Conservation (phyloP, 345 rosid genomes). For the Stellera chamaejasme region DNA sequence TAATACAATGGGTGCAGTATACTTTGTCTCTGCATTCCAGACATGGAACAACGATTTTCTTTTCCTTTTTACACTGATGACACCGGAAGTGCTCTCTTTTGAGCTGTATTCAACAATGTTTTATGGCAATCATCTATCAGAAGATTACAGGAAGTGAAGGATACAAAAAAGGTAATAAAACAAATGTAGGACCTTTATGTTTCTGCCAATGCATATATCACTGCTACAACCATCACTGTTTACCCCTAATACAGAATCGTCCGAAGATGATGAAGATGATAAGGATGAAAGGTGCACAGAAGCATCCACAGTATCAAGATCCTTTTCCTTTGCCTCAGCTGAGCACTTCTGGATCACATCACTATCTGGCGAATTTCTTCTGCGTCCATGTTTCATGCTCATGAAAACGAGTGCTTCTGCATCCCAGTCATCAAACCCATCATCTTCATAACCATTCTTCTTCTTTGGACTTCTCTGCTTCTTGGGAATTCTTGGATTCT, state of each 20-base stretch:
- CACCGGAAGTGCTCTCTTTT: conserved; percentile 26
- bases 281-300: conserved; percentile 14
- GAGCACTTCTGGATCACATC: conserved; percentile 8
- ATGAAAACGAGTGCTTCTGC: conserved; percentile 17
- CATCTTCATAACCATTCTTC: conserved; percentile 6
- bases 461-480: conserved; percentile 12
- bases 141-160: not conserved
- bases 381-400: conserved; percentile 16
- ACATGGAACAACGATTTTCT: conserved; percentile 46
- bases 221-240: conserved; percentile 18
- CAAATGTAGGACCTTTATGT: conserved; percentile 16
- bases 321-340: conserved; percentile 4
- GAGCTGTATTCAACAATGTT: conserved; percentile 26
- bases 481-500: conserved; percentile 14
- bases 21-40: conserved; percentile 28
- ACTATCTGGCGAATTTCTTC: conserved; percentile 3
- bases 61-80: conserved; percentile 78
- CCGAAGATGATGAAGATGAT: conserved; percentile 13
- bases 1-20: conserved; percentile 54
- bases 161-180: not conserved
- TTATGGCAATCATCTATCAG: conserved; percentile 3
- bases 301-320: conserved; percentile 5
- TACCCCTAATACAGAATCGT: conserved; percentile 14
- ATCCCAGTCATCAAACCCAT: conserved; percentile 17
- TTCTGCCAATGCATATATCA: conserved; percentile 10